Evolutionary conservation across 192 early-diverging fungal genomes (phyloP).

Genomic region (Gonapodya sp.): DNA sequence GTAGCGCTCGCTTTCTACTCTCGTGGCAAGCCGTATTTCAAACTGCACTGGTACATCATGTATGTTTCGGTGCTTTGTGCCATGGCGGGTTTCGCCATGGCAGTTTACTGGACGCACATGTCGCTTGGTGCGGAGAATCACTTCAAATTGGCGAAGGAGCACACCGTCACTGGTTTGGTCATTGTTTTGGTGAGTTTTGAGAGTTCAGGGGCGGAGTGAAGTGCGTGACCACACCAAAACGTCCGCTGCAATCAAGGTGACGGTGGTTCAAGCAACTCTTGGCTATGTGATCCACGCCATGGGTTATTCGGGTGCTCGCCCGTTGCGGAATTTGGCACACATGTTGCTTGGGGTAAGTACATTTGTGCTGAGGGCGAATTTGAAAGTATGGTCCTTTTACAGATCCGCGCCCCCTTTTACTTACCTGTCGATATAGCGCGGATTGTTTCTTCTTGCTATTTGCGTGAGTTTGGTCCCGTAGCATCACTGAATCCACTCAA

Average conservation of each 20-base stretch:
- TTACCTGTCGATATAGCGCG: not conserved
- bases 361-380: not conserved
- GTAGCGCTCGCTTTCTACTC: not conserved
- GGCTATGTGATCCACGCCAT: not conserved
- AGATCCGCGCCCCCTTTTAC: too few relatives aligned
- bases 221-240: too few relatives aligned
- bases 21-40: not conserved
- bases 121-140: not conserved
- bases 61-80: not conserved
- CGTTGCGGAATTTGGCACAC: not conserved
- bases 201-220: too few relatives aligned
- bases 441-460: not conserved
- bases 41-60: not conserved
- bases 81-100: not conserved
- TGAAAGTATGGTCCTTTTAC: too few relatives aligned
- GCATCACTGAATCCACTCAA: too few relatives aligned
- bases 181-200: not conserved
- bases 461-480: too few relatives aligned
- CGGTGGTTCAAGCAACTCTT: not conserved
- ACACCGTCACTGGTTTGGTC: not conserved
- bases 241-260: not conserved
- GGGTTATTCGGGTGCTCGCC: not conserved
- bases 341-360: not conserved
- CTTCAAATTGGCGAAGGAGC: not conserved
- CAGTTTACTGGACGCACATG: not conserved